Evolutionary conservation across 2,329 filamentous ascomycete genomes (phyloP).

Genomic region (Aureobasidium sp.): DNA sequence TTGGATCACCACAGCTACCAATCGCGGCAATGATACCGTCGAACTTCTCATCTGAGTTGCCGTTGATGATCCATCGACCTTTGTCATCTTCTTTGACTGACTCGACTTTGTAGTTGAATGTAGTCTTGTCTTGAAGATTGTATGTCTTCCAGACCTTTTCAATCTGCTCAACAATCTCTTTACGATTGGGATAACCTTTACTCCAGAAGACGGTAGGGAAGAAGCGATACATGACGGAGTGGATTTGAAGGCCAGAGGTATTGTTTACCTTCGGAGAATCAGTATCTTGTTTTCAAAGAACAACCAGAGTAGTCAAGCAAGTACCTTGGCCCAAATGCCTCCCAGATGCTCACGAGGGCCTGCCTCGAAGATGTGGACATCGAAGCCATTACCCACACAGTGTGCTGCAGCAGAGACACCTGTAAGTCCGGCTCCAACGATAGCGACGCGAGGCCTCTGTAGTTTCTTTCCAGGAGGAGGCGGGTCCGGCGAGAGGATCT

Average conservation of each 20-base stretch:
- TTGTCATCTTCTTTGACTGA: constrained; percentile 61
- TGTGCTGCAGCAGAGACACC: constrained; percentile 72
- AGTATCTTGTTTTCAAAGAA: too few species aligned
- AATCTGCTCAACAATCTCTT: constrained; percentile 69
- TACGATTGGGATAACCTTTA: constrained; percentile 67
- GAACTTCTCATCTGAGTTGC: constrained; percentile 62
- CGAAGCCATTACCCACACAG: constrained; percentile 78
- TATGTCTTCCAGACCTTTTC: constrained; percentile 68
- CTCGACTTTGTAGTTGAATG: constrained; percentile 63
- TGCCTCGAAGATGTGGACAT: constrained; percentile 71
- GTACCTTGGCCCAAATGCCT: constrained; percentile 71
- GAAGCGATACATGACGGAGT: constrained; percentile 82
- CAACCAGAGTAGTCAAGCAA: too few species aligned
- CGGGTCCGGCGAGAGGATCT: constrained; percentile 62
- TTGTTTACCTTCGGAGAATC: constrained; percentile 56
- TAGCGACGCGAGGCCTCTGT: constrained; percentile 50
- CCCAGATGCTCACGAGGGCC: constrained; percentile 60
- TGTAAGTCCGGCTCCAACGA: constrained; percentile 53
- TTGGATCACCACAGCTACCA: constrained; percentile 72
- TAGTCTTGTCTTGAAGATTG: constrained; percentile 61
- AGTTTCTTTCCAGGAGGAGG: constrained; percentile 53
- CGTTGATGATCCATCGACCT: constrained; percentile 72
- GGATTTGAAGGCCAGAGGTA: constrained; percentile 74
- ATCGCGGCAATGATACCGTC: constrained; percentile 73
- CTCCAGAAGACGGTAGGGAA: constrained; percentile 72